Base-by-base conservation (phyloP, 2,329 filamentous ascomycete genomes). In the Trichophyton schoenleinii region DNA sequence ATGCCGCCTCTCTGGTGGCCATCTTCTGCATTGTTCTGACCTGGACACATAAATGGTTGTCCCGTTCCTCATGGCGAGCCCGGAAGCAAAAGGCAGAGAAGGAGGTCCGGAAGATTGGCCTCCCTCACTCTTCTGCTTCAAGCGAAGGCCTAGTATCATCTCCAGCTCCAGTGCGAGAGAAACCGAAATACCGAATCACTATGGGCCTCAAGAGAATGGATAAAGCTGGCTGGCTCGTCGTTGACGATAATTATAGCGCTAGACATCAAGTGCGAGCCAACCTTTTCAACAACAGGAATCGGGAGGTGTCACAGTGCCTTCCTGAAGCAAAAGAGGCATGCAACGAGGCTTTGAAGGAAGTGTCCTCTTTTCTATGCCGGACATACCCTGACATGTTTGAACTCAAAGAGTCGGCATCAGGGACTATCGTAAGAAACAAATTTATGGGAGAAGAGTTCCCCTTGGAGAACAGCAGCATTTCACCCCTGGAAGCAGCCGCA, bases 401-500 rank as follows among this genome's bases (percentile, higher is more conserved):
- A 20, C 70, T 71, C 58, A 67, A 66, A 31, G 64, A 63, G 20
- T 42, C 61, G 18, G 64, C 67, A 3, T 62, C 67, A 1, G 67
- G 70, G 58, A 70, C 65, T 13, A 73, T 61, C 7, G 70, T 78
- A 42, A 67, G 73, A 20, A 80, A 81, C 62, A 71, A 74, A 38
- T 68, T 77, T 55, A 79, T 75, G 0, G 69, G 70, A 11, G 78
- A 81, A 58, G 72, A 69, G 15, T 80, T 78, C 63, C 68, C 66
- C 2, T 66, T 70, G 2, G 71, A 68, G 31, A 18, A 36, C 28
- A 66, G 69, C 34, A 68, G 70, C 31, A 66, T 72, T 5, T 73
- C 78, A 57, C 77, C 80, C 1, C 68, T 82, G n/a, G 80, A 81
- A 62, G 69, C 78, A 13, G 77, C 77, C 8, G 79, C 79, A 0